Evolutionary conservation across 108 stramenopile genomes (phyloP), one percentile per base, ranked within the genome.

Genomic region (Nitzschia putrida): DNA sequence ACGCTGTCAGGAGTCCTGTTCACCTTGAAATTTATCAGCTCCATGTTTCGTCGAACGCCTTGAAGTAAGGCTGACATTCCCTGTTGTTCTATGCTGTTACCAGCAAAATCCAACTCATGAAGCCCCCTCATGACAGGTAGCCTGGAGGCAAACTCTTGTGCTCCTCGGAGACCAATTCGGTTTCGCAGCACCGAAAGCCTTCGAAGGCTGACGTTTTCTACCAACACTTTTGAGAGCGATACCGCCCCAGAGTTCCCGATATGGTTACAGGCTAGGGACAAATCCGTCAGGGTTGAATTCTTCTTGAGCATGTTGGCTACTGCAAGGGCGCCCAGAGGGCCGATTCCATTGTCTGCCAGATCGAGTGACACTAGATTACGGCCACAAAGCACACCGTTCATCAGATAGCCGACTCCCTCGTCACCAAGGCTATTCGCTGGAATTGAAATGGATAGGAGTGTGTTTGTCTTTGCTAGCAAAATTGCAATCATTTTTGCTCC

Each of bases 241-340:
- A 26, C 37, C 0, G 47, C 73, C 29, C 73, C 73, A 11, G 4
- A 0, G 43, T 67, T 47, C 7, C 65, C 66, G 13, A 74, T 11
- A 20, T 49, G 0, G 44, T 74, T 74, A 57, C 66, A 67, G 4
- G 73, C 42, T n/a, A 74, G n/a, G 20, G 66, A 59, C 26, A 74
- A 50, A 24, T 67, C 73, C 9, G 43, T 13, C 18, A 74, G 24
- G 26, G 3, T n/a, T 20, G 37, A 8, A 59, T 74, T 74, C 26
- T n/a, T 16, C 18, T n/a, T 16, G 0, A 74, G 57, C 39, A 65
- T 74, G 7, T 43, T 24, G 29, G 73, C 73, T 8, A 74, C 20
- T 14, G 41, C 40, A 0, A 51, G 9, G 7, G 66, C 65, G 0
- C 57, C 65, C n/a, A 7, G 8, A 16, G 57, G 14, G 11, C 65